Conservation (phyloP, 1,284 basidiomycete species). For the Ceratobasidium sp. region DNA sequence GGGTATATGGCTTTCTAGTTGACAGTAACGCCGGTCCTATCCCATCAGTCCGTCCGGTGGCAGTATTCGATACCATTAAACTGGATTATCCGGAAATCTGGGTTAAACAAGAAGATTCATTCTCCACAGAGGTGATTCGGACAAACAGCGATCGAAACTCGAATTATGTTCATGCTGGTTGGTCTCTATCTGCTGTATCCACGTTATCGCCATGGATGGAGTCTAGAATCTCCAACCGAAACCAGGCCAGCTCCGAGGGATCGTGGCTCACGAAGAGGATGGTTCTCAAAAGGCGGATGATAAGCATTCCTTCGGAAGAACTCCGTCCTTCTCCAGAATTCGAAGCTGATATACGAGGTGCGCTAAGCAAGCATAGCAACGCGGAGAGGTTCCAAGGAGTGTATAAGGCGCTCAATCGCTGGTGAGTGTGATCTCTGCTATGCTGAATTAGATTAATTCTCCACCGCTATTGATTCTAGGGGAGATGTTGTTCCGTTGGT, state of each 20-base stretch:
- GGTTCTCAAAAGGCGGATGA: not conserved
- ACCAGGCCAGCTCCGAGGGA: not conserved
- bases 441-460: too few relatives aligned
- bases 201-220: not conserved
- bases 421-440: not conserved
- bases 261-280: constrained; percentile 7
- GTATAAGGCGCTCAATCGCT: not conserved
- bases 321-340: constrained; percentile 13
- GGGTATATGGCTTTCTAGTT: not conserved
- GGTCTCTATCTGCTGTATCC: not conserved
- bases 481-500: constrained; percentile 17
- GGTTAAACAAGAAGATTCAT: not conserved
- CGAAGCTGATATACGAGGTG: not conserved
- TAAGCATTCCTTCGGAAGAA: not conserved
- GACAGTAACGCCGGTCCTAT: not conserved
- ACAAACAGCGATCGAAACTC: not conserved
- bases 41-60: not conserved
- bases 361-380: not conserved
- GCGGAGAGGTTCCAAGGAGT: constrained; percentile 14
- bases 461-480: not conserved
- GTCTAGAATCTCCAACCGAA: not conserved
- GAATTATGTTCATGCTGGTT: constrained; percentile 21
- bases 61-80: not conserved
- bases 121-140: not conserved
- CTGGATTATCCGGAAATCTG: not conserved